Conservation (phyloP, 164 flowering plant species). For the Aristolochia contorta region DNA sequence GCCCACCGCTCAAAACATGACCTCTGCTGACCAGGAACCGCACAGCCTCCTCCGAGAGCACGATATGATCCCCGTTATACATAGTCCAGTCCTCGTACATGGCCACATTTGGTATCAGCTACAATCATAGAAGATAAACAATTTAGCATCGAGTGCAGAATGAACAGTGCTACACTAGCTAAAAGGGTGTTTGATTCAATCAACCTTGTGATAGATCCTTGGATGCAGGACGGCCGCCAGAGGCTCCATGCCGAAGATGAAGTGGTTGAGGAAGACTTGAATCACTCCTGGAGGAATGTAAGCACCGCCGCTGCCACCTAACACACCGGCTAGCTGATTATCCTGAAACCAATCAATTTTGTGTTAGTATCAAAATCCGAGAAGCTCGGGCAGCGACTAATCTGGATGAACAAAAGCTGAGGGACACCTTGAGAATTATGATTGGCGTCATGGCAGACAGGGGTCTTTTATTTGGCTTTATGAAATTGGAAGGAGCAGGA, state of each 20-base stretch:
- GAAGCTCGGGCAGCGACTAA: too few species aligned
- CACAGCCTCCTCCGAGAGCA: conserved; percentile 41
- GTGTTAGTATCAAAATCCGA: too few species aligned
- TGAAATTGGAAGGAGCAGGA: conserved; percentile 81
- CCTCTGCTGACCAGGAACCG: conserved; percentile 53
- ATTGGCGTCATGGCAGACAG: conserved; percentile 91
- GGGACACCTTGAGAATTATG: conserved; percentile 64
- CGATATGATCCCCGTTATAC: conserved; percentile 70
- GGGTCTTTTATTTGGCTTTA: conserved; percentile 76
- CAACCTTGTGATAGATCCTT: conserved; percentile 76
- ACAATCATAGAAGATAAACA: conserved; percentile 9
- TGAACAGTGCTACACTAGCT: too few species aligned
- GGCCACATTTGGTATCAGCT: conserved; percentile 83
- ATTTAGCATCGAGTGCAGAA: too few species aligned
- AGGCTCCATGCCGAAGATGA: conserved; percentile 64
- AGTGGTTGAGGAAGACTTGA: conserved; percentile 75
- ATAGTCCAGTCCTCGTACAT: conserved; percentile 70
- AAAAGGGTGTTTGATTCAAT: too few species aligned
- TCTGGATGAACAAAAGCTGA: too few species aligned
- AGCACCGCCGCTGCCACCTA: conserved; percentile 85
- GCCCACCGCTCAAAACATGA: conserved; percentile 41
- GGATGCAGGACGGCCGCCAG: conserved; percentile 62
- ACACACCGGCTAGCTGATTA: conserved; percentile 56
- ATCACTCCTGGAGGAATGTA: conserved; percentile 63
- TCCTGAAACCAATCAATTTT: conserved; percentile 31